These are phyloP conservation scores for Phaffia rhodozyma DNA, from an alignment of 1,284 basidiomycete species.

Conservation along the genomic window DNA sequence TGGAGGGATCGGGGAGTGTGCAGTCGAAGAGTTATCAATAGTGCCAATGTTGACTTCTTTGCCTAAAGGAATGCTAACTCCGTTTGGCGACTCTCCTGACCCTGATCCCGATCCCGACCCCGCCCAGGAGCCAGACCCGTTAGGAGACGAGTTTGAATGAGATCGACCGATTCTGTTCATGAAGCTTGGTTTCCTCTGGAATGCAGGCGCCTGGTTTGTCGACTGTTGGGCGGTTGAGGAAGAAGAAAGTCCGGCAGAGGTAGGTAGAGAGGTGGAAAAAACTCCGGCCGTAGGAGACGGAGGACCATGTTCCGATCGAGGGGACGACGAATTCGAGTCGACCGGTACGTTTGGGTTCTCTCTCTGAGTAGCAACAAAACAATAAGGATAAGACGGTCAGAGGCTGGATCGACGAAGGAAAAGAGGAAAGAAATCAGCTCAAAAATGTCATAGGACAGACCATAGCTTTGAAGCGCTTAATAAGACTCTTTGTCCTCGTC, in stretches of 20 bases:
- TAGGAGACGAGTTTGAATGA: background rate
- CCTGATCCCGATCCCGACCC: background rate
- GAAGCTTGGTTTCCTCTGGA: too few species aligned
- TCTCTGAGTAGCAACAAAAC: background rate
- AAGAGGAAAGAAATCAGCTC: background rate
- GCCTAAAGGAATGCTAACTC: background rate
- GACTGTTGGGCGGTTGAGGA: background rate
- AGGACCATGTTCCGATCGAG: too few species aligned
- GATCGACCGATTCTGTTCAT: background rate
- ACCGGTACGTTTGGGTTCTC: constrained; percentile 18
- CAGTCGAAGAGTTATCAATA: background rate
- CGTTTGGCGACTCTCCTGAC: background rate
- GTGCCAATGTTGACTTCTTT: background rate
- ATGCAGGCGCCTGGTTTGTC: background rate
- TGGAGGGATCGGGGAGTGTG: background rate
- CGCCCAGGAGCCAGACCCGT: background rate
- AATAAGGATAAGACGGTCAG: background rate
- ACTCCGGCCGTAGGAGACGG: background rate
- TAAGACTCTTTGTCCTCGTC: constrained; percentile 37
- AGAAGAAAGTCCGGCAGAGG: background rate
- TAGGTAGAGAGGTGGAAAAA: background rate
- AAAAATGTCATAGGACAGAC: constrained; percentile 27
- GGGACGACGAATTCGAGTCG: background rate
- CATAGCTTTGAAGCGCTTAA: constrained; percentile 38
- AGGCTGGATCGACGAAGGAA: background rate